phyloP scores from a whole-genome alignment of 129 eudicot genomes.

The Arctium lappa region DNA sequence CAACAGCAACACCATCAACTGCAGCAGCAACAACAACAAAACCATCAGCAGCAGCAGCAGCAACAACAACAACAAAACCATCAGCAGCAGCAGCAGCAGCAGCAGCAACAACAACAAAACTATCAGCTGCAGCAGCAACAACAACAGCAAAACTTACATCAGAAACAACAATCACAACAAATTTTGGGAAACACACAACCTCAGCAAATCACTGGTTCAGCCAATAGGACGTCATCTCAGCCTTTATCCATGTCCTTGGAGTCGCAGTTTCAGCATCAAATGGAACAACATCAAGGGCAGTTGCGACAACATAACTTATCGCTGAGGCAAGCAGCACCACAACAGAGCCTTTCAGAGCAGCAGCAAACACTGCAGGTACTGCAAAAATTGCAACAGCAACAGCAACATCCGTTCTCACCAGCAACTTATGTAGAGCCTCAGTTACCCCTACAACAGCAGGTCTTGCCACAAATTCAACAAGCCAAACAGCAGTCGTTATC shows the following conservation, averaged over 20 bases:
- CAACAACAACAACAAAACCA: conserved; percentile 55
- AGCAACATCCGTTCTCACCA: conserved; percentile 36
- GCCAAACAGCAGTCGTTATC: conserved; percentile 31
- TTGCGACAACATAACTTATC: conserved; percentile 44
- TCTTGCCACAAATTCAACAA: conserved; percentile 48
- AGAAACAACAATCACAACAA: conserved; percentile 35
- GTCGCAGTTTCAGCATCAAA: conserved; percentile 61
- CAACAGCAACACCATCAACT: conserved; percentile 44
- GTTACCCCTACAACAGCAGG: conserved; percentile 42
- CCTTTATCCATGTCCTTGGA: conserved; percentile 47
- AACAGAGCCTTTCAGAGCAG: conserved; percentile 56
- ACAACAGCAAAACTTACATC: conserved; percentile 56
- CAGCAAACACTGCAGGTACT: conserved; percentile 61
- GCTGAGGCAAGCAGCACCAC: conserved; percentile 50
- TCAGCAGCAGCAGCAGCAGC: conserved; percentile 49
- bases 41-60: conserved; percentile 37
- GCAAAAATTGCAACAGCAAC: conserved; percentile 57
- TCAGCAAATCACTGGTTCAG: conserved; percentile 38
- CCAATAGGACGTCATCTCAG: conserved; percentile 33
- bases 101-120: conserved; percentile 33
- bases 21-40: conserved; percentile 37
- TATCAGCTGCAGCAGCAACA: conserved; percentile 38
- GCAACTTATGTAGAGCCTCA: conserved; percentile 51
- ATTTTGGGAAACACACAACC: conserved; percentile 42
- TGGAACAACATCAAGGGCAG: conserved; percentile 57